Evolutionary conservation across 352 stramenopile species (phyloP).

Genomic region (Salisapilia sapeloensis): DNA sequence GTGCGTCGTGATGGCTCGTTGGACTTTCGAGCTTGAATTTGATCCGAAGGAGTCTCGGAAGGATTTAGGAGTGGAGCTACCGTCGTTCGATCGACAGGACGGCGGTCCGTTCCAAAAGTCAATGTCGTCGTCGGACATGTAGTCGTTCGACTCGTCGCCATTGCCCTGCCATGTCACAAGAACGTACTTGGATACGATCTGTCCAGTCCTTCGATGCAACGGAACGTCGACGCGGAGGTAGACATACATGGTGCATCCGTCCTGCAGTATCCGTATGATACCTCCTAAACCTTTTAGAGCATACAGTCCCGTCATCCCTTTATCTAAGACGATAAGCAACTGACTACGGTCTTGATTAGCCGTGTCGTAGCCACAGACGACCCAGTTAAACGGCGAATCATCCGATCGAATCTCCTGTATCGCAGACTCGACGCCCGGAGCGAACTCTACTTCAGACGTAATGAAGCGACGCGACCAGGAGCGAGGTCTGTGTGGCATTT

Average conservation of each 20-base stretch:
- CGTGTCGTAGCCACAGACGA: slow-evolving; percentile 63
- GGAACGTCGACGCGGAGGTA: slow-evolving; percentile 79
- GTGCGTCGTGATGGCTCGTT: slow-evolving; percentile 61
- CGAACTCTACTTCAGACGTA: slow-evolving; percentile 72
- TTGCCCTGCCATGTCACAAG: slow-evolving; percentile 71
- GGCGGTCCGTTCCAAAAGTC: slow-evolving; percentile 31
- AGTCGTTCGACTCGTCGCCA: slow-evolving; percentile 20
- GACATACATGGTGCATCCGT: slow-evolving; percentile 78
- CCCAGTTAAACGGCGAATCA: slow-evolving; percentile 66
- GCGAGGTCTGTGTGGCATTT: slow-evolving; percentile 35
- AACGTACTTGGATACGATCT: slow-evolving; percentile 78
- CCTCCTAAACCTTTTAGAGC: slow-evolving; percentile 69
- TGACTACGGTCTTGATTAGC: slow-evolving; percentile 44
- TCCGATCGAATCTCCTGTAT: slow-evolving; percentile 75
- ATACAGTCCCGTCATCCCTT: slow-evolving; percentile 70
- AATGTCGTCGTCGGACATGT: slow-evolving; percentile 61
- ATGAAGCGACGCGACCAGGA: slow-evolving; percentile 55
- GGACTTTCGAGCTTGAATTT: slow-evolving; percentile 50
- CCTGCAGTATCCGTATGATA: slow-evolving; percentile 51
- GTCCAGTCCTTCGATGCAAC: slow-evolving; percentile 58
- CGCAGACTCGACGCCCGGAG: slow-evolving; percentile 38
- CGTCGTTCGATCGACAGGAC: slow-evolving; percentile 12
- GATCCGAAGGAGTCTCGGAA: slow-evolving; percentile 5
- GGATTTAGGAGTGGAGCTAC: slow-evolving; percentile 6
- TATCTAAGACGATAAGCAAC: slow-evolving; percentile 63